Percentiles rank a stretch among this genome's conserved stretches.
Conservation (phyloP, 1,139 yeast species). For the Sugiyamaella sp. region DNA sequence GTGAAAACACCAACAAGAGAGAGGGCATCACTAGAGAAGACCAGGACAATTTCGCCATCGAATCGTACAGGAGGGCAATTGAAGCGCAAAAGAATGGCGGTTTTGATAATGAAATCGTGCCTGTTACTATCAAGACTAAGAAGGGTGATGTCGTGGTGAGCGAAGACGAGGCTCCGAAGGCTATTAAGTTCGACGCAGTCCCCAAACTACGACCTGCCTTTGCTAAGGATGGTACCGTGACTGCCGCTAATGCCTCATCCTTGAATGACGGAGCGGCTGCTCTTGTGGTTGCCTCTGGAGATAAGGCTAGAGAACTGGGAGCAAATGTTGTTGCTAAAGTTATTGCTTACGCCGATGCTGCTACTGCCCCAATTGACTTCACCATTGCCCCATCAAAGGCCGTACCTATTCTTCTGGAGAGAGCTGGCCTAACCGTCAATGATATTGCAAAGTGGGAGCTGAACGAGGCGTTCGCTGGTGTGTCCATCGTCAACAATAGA, state of each 20-base stretch:
- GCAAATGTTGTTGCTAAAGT: slow-evolving; percentile 70
- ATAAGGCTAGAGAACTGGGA: slow-evolving; percentile 66
- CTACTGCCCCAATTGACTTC: slow-evolving; percentile 86
- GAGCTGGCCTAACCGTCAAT: slow-evolving; percentile 55
- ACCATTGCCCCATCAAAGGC: slow-evolving; percentile 93
- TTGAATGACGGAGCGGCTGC: slow-evolving; percentile 97
- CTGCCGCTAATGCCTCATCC: slow-evolving; percentile 93
- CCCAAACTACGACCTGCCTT: slow-evolving; percentile 82
- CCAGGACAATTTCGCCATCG: slow-evolving; percentile 58
- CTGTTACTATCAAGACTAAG: slow-evolving; percentile 55
- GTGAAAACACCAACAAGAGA: slow-evolving; percentile 62
- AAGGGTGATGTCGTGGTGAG: slow-evolving; percentile 55
- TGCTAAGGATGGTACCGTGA: slow-evolving; percentile 88
- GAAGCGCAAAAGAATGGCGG: slow-evolving; percentile 52
- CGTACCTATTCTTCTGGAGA: slow-evolving; percentile 75
- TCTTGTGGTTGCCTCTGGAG: slow-evolving; percentile 75
- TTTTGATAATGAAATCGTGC: slow-evolving; percentile 55
- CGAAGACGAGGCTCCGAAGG: slow-evolving; percentile 68
- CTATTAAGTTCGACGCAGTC: slow-evolving; percentile 69
- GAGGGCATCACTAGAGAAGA: slow-evolving; percentile 56
- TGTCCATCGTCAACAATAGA: slow-evolving; percentile 82
- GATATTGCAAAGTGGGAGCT: slow-evolving; percentile 73
- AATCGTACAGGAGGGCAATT: slow-evolving; percentile 55
- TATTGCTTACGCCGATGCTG: slow-evolving; percentile 93
- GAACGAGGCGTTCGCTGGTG: slow-evolving; percentile 94